phyloP scores from a whole-genome alignment of 2,329 filamentous ascomycete species.

The Phialocephala subalpina region DNA sequence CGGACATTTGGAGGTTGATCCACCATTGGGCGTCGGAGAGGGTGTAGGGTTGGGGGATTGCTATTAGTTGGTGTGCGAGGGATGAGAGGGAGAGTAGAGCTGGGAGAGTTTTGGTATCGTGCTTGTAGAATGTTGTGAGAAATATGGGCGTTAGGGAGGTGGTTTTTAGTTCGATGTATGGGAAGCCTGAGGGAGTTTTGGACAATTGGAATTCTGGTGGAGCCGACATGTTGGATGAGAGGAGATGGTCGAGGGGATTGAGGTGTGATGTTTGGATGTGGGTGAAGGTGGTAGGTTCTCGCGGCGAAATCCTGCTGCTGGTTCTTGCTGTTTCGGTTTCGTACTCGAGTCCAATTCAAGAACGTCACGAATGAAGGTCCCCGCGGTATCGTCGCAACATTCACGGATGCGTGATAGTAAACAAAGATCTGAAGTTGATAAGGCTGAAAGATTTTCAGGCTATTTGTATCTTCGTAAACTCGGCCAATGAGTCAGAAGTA shows the following conservation, averaged over 20 bases:
- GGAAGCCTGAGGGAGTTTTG: background rate
- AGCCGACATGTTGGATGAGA: background rate
- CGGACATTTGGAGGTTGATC: conserved; percentile 5
- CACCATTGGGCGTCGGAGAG: conserved; percentile 1
- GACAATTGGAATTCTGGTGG: background rate
- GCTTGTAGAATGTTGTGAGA: background rate
- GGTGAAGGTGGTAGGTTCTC: too few relatives aligned
- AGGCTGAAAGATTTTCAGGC: background rate
- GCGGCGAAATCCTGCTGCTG: too few relatives aligned
- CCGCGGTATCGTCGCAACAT: too few relatives aligned
- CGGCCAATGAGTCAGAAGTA: conserved; percentile 2
- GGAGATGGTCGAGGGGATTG: too few relatives aligned
- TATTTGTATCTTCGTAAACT: background rate
- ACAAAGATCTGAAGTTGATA: background rate
- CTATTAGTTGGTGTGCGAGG: background rate
- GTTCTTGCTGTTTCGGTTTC: too few relatives aligned
- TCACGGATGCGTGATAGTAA: background rate
- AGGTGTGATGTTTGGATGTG: too few relatives aligned
- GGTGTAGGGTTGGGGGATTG: conserved; percentile 7
- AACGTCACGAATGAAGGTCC: too few relatives aligned
- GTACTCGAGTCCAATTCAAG: too few relatives aligned
- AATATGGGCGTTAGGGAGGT: background rate
- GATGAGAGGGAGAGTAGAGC: background rate
- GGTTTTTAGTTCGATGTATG: background rate
- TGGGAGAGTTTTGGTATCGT: background rate